A percentile compares a stretch with the other conserved stretches of the same genome.
Conservation (phyloP, 139 green algal species). For the Yamagishiella unicocca region DNA sequence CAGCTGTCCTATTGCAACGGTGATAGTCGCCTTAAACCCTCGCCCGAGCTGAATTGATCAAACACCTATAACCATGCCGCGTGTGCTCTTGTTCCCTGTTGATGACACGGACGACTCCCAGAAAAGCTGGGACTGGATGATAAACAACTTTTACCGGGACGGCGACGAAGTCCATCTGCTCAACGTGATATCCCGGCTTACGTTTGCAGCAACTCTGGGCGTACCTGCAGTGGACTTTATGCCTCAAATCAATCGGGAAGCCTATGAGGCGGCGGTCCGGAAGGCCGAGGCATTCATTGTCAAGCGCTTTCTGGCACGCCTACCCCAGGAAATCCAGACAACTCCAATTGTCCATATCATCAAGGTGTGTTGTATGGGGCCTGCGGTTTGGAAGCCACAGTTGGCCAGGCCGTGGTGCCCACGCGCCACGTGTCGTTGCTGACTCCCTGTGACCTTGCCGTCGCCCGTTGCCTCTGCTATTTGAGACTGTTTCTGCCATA, state of each 20-base stretch:
- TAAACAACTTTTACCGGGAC: slow-evolving; percentile 46
- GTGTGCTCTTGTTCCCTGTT: slow-evolving; percentile 46
- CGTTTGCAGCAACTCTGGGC: slow-evolving; percentile 42
- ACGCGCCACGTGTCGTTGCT: no score
- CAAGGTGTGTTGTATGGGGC: slow-evolving; percentile 51
- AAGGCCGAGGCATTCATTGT: slow-evolving; percentile 63
- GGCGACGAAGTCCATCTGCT: slow-evolving; percentile 61
- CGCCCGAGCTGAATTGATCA: no score
- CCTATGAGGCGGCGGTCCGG: slow-evolving; percentile 54
- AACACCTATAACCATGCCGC: background rate
- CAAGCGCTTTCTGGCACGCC: slow-evolving; percentile 56
- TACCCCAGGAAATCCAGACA: slow-evolving; percentile 41
- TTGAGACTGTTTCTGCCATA: no score
- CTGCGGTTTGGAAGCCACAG: no score
- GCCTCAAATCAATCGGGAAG: slow-evolving; percentile 57
- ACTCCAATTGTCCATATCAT: slow-evolving; percentile 68
- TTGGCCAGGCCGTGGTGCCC: no score
- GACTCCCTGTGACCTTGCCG: no score
- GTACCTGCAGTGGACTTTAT: slow-evolving; percentile 54
- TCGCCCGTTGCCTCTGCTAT: no score
- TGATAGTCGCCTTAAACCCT: no score
- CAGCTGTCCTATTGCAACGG: no score
- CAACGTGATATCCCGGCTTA: slow-evolving; percentile 47
- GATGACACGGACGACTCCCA: slow-evolving; percentile 51
- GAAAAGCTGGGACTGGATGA: slow-evolving; percentile 47